Evolutionary conservation across 2,329 filamentous ascomycete genomes (phyloP).

Genomic region (Clonostachys rhizophaga): DNA sequence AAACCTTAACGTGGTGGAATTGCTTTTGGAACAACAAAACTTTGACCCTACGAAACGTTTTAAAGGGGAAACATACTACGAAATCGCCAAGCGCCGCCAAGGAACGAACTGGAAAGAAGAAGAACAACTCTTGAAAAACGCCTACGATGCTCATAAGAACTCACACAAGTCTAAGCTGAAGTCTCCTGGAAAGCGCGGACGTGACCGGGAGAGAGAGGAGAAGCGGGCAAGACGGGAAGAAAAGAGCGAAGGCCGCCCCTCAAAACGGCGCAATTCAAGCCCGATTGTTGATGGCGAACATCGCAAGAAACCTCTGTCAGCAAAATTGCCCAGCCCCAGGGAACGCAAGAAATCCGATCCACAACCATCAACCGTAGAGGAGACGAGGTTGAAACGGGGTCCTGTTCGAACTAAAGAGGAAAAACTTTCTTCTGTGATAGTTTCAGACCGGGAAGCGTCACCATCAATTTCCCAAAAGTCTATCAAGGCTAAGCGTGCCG

Average conservation of each 20-base stretch:
- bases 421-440: slow-evolving; percentile 36
- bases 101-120: slow-evolving; percentile 92
- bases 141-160: slow-evolving; percentile 63
- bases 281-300: slow-evolving; percentile 38
- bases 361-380: slow-evolving; percentile 36
- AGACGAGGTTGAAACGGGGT: slow-evolving; percentile 43
- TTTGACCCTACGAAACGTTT: slow-evolving; percentile 82
- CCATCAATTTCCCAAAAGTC: slow-evolving; percentile 41
- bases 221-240: slow-evolving; percentile 38
- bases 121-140: slow-evolving; percentile 71
- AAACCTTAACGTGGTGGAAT: slow-evolving; percentile 78
- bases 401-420: slow-evolving; percentile 50
- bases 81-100: slow-evolving; percentile 76
- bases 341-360: slow-evolving; percentile 44
- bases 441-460: slow-evolving; percentile 49
- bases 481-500: slow-evolving; percentile 44
- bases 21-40: slow-evolving; percentile 68
- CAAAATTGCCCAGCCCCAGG: slow-evolving; percentile 36
- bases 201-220: slow-evolving; percentile 33
- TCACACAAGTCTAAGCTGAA: slow-evolving; percentile 41
- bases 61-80: slow-evolving; percentile 77
- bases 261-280: slow-evolving; percentile 43
- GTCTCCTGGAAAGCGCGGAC: slow-evolving; percentile 40
- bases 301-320: slow-evolving; percentile 33
- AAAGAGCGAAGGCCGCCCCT: slow-evolving; percentile 31